Base-by-base conservation (phyloP, 169 alveolate genomes). In the Babesia ovis region DNA sequence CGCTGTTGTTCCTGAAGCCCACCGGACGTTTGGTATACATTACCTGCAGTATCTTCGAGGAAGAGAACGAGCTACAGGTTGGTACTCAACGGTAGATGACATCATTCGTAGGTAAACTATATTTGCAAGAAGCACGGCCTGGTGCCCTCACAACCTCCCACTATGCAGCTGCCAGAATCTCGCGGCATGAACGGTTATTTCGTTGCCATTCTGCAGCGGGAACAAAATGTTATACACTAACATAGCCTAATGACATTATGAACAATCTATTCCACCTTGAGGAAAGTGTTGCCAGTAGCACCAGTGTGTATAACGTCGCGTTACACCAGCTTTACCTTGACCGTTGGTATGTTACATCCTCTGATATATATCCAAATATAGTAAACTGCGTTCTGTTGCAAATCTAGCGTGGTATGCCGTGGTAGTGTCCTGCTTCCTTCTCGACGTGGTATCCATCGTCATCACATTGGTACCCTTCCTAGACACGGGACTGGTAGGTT, bases 171-270 rank as follows among this genome's bases (percentile, higher is more conserved):
- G 89, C 92, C 96, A n/a, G 87, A 90, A 67, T 84, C 94, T 23
- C 91, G 86, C n/a, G 96, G 98, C 8, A 94, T 94, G 97, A 98
- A 96, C 77, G 97, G 98, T 14, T 96, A 94, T 70, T 96, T 92
- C 84, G 66, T 95, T 50, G 98, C 97, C 20, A 91, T 92, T 31
- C 79, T 96, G 32, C 74, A 64, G 32, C 43, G 74, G 18, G 55
- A 64, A 64, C n/a, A n/a, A n/a, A n/a, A n/a, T n/a, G 4, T 8
- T 46, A 48, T 25, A 20, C 41, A n/a, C n/a, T 29, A 0, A 45
- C 5, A 20, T 25, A 29, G 31, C 29, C 31, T 32, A 6, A 64
- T 46, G 50, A 25, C 8, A 39, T 5, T 35, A 64, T 64, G 74
- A 48, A 37, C 74, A 43, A 64, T 16, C 51, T 64, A 16, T 50